Evolutionary conservation across 192 early-diverging fungal genomes (phyloP).

Genomic region (Linnemannia elongata): DNA sequence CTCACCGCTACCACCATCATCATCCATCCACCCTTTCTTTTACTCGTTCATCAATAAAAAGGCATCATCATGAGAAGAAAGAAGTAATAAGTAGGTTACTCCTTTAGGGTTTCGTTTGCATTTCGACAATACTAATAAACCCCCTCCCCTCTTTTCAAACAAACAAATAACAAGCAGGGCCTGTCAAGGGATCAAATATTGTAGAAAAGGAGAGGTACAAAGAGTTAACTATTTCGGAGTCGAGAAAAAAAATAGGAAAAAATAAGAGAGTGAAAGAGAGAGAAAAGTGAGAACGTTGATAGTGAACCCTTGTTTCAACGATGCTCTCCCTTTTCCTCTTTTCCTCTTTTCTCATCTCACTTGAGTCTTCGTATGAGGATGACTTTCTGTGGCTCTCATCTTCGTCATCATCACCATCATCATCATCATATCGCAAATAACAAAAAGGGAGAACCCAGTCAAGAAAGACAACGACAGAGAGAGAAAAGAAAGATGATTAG

Average conservation of each 20-base stretch:
- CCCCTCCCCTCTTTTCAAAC: neutral
- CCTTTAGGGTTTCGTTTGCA: neutral
- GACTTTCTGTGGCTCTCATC: neutral
- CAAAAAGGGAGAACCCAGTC: neutral
- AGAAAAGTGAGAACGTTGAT: neutral
- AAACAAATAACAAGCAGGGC: neutral
- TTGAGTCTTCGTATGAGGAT: neutral
- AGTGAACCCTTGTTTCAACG: slow-evolving; percentile 10
- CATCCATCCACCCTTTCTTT: neutral
- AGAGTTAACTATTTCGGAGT: neutral
- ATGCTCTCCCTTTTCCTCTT: neutral
- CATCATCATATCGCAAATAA: neutral
- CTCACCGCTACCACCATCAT: neutral
- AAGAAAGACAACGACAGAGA: neutral
- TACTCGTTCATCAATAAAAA: neutral
- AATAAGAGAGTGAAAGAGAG: slow-evolving; percentile 1
- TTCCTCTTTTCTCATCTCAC: neutral
- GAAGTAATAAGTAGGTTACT: neutral
- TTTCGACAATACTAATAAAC: neutral
- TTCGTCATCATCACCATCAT: neutral
- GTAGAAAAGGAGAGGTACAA: neutral
- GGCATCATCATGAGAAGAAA: neutral
- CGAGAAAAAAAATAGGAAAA: neutral
- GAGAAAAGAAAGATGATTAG: neutral
- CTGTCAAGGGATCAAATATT: neutral